Base-by-base conservation (phyloP, 2,329 filamentous ascomycete species). In the Aspergillus flavus region DNA sequence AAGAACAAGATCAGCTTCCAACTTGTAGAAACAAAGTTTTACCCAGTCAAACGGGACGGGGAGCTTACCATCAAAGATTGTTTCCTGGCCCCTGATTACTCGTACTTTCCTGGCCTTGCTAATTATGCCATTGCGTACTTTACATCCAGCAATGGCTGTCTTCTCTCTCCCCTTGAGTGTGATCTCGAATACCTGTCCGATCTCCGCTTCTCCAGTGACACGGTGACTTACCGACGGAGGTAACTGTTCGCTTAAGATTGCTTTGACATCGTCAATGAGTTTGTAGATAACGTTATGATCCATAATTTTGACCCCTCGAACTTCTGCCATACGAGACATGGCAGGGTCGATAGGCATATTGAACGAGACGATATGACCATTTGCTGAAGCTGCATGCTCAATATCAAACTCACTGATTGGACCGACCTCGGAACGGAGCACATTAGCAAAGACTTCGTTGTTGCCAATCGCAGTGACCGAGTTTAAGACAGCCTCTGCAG, bases 171-270 rank as follows among this genome's bases (percentile, higher is more conserved):
- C 89, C 72, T 90, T 91, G 59, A 94, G 64, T 57, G 91, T 93
- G 76, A 98, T 96, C 32, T 90, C 85, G 79, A 99, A 99, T 2
- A 94, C 77, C 73, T 94, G 87, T 19, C 89, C 82, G 39, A 99
- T 85, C 69, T 97, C 93, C 0, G 94, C 94, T 80, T 99, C 95
- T 64, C 94, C 95, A 0, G 90, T 83, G 9, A 97, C 93, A 61
- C 87, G 89, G 63, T 87, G 86, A 5, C 84, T 87, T 39, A 95
- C 78, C 1, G 83, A 81, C 9, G 90, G 88, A 7, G 90, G 80
- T 21, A 99, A 83, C 65, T 89, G 84, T 66, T 89, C 87, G 56
- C 88, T 89, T 62, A 99, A 78, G 54, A 86, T 84, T 1, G 81
- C 84, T 75, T 79, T 81, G 59, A 84, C 79, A 58, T 80, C 78